Evolutionary conservation across 805 yeast genomes (phyloP).

Genomic region (Metschnikowia cerradonensis): DNA sequence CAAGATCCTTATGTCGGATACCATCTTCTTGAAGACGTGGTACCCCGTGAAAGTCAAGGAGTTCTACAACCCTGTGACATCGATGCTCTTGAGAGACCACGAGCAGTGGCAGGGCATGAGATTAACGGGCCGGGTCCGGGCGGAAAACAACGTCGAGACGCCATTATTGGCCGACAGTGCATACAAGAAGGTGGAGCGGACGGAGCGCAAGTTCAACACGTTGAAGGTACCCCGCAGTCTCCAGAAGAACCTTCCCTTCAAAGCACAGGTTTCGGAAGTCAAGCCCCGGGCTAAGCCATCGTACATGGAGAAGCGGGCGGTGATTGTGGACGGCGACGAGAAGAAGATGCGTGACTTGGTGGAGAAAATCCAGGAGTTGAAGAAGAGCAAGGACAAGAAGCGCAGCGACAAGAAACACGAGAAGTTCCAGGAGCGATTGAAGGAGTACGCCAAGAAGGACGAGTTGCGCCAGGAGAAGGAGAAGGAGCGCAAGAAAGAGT

Average conservation of each 20-base stretch:
- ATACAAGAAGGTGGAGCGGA: constrained; percentile 73
- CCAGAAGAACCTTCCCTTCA: constrained; percentile 79
- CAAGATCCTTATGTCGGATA: constrained; percentile 85
- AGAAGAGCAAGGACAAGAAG: constrained; percentile 81
- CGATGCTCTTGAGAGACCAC: constrained; percentile 72
- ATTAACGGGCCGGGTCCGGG: constrained; percentile 89
- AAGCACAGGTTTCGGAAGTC: constrained; percentile 85
- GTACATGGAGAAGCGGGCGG: constrained; percentile 86
- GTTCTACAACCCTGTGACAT: constrained; percentile 95
- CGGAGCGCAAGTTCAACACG: constrained; percentile 80
- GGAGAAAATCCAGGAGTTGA: constrained; percentile 79
- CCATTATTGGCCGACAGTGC: constrained; percentile 52
- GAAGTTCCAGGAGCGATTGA: constrained; percentile 69
- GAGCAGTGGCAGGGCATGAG: constrained; percentile 95
- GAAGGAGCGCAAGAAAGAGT: constrained; percentile 82
- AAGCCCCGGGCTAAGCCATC: constrained; percentile 81
- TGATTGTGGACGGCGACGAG: constrained; percentile 87
- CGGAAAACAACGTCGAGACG: constrained; percentile 61
- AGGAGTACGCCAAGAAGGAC: constrained; percentile 71
- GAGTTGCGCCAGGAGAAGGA: constrained; percentile 71
- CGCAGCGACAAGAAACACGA: constrained; percentile 68
- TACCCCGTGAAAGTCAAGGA: constrained; percentile 87
- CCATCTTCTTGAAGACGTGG: constrained; percentile 90
- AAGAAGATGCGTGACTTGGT: constrained; percentile 87
- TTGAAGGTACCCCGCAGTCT: constrained; percentile 79